Evolutionary conservation across 176 grass and related monocot species (phyloP).

Genomic region (Alloteropsis semialata): DNA sequence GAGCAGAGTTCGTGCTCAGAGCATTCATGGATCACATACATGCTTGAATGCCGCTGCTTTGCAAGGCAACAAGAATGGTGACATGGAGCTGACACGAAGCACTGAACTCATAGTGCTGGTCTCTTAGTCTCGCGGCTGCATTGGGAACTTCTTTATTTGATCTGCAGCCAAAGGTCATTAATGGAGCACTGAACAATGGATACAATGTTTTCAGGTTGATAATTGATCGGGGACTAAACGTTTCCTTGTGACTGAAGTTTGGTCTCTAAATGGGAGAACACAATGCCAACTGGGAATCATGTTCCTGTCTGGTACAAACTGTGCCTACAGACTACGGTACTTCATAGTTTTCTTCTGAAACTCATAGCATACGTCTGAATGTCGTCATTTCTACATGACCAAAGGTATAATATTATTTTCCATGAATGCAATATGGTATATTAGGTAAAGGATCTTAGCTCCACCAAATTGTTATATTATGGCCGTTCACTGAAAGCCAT

Average conservation of each 20-base stretch:
- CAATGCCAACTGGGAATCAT: background rate
- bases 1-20: background rate
- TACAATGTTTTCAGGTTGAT: slow-evolving; percentile 3
- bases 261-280: background rate
- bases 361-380: too few relatives aligned
- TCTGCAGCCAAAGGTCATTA: background rate
- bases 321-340: too few relatives aligned
- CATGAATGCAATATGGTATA: too few relatives aligned
- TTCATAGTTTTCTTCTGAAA: too few relatives aligned
- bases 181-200: background rate
- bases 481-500: too few relatives aligned
- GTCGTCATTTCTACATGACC: too few relatives aligned
- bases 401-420: too few relatives aligned
- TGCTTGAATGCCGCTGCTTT: background rate
- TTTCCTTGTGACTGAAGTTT: slow-evolving; percentile 1
- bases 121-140: background rate
- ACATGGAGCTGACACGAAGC: slow-evolving; percentile 27
- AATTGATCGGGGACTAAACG: background rate
- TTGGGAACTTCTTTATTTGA: too few relatives aligned
- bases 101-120: slow-evolving; percentile 30
- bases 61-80: background rate
- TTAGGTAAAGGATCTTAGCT: too few relatives aligned
- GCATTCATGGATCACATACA: slow-evolving; percentile 31
- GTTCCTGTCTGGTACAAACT: too few relatives aligned
- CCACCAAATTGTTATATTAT: too few relatives aligned